Evolutionary conservation across 495 filamentous ascomycete species (phyloP).

Genomic region (Neohortaea acidophila): DNA sequence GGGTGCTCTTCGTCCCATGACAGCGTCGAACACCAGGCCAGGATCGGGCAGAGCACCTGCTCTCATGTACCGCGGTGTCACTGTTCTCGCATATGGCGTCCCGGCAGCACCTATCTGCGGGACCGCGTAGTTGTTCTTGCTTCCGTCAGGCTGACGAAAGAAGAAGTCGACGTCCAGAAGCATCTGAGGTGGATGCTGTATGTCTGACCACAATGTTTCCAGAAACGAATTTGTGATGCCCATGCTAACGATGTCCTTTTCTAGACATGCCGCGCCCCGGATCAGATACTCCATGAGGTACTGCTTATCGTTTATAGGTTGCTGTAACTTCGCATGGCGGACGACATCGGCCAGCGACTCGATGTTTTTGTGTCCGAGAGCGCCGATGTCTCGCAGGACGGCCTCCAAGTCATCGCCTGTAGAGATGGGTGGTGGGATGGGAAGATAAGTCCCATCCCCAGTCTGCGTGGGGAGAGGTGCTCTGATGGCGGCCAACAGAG

Average conservation of each 20-base stretch:
- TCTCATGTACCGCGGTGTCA: slow-evolving; percentile 46
- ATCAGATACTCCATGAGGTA: slow-evolving; percentile 45
- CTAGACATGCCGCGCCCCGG: slow-evolving; percentile 24
- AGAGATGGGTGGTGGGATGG: neutral
- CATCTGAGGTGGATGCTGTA: slow-evolving; percentile 52
- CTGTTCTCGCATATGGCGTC: slow-evolving; percentile 58
- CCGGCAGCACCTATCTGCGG: slow-evolving; percentile 51
- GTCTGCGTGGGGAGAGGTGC: slow-evolving; percentile 24
- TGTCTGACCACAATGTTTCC: slow-evolving; percentile 48
- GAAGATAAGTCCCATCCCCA: slow-evolving; percentile 21
- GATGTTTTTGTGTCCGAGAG: slow-evolving; percentile 22
- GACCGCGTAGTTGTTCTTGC: slow-evolving; percentile 46
- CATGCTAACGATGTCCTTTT: slow-evolving; percentile 33
- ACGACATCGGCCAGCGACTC: slow-evolving; percentile 33
- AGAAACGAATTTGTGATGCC: slow-evolving; percentile 46
- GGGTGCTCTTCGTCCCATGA: slow-evolving; percentile 47
- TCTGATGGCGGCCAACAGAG: slow-evolving; percentile 14
- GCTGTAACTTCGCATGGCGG: slow-evolving; percentile 13
- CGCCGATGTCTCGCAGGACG: neutral
- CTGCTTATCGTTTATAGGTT: slow-evolving; percentile 28
- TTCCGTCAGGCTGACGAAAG: slow-evolving; percentile 57
- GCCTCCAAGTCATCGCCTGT: neutral
- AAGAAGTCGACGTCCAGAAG: slow-evolving; percentile 39
- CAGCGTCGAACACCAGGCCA: slow-evolving; percentile 58
- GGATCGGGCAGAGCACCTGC: slow-evolving; percentile 59